phyloP scores from a whole-genome alignment of 208 protist species.

The Cochliopodium minus region DNA sequence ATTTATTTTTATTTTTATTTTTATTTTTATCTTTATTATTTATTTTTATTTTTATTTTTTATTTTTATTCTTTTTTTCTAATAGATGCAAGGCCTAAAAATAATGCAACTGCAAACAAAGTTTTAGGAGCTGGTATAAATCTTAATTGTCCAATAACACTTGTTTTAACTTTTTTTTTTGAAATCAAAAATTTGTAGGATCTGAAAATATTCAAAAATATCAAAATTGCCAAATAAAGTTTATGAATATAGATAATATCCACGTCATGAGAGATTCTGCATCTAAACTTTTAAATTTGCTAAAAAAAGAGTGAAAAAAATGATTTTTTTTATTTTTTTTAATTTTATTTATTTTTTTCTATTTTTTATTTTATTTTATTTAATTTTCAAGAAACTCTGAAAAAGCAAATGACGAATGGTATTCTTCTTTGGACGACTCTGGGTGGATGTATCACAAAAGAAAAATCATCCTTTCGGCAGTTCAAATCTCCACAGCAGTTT shows the following conservation, averaged over 20 bases:
- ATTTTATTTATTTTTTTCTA: too few relatives aligned
- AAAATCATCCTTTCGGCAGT: neutral
- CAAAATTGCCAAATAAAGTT: constrained; percentile 20
- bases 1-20: too few relatives aligned
- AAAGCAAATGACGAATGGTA: neutral
- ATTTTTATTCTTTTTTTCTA: too few relatives aligned
- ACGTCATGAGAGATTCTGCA: constrained; percentile 24
- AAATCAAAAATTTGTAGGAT: constrained; percentile 24
- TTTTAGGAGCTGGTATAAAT: too few relatives aligned
- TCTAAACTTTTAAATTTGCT: neutral
- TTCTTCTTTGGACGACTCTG: neutral
- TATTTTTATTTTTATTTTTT: too few relatives aligned
- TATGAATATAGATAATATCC: constrained; percentile 39
- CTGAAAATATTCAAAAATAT: constrained; percentile 32
- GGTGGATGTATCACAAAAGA: neutral
- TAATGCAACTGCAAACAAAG: constrained; percentile 32
- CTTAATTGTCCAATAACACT: too few relatives aligned
- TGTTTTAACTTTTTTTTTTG: too few relatives aligned
- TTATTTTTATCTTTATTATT: too few relatives aligned
- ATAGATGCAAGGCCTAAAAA: constrained; percentile 35
- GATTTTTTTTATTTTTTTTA: too few relatives aligned
- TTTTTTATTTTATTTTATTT: too few relatives aligned
- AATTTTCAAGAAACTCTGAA: too few relatives aligned
- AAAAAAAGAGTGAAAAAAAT: neutral
- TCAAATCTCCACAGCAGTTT: neutral